Conservation (phyloP, 2,329 filamentous ascomycete genomes). For the Macroventuria anomochaeta region DNA sequence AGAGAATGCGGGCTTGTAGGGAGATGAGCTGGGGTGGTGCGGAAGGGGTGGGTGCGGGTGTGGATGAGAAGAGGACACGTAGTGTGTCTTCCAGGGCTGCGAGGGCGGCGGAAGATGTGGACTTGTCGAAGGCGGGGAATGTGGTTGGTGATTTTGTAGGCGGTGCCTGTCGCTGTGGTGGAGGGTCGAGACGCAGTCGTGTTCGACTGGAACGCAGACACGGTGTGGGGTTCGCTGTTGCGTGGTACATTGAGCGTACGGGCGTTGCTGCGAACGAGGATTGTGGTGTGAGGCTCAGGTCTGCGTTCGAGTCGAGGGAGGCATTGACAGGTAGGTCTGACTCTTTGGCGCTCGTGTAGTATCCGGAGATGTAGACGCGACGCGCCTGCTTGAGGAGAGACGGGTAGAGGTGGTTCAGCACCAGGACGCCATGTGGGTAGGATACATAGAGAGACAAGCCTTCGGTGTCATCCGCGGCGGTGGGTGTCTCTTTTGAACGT, state of each 20-base stretch:
- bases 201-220: constrained; percentile 20
- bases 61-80: constrained; percentile 38
- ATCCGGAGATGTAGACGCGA: constrained; percentile 51
- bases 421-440: constrained; percentile 51
- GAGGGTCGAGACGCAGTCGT: constrained; percentile 26
- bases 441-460: constrained; percentile 51
- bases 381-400: constrained; percentile 50
- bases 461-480: constrained; percentile 20
- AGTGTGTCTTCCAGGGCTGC: constrained; percentile 43
- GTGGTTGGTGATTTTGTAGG: not conserved
- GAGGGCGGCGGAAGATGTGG: constrained; percentile 28
- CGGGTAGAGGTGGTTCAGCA: constrained; percentile 49
- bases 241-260: constrained; percentile 4
- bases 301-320: constrained; percentile 16
- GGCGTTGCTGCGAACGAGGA: constrained; percentile 23
- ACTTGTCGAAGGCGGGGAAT: constrained; percentile 24
- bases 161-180: not conserved
- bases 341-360: constrained; percentile 36
- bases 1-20: constrained; percentile 51
- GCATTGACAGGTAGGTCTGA: not conserved
- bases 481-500: constrained; percentile 1
- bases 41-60: constrained; percentile 2
- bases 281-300: constrained; percentile 22
- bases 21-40: constrained; percentile 24
- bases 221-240: constrained; percentile 5